Conservation (phyloP, 2,329 filamentous ascomycete genomes). For the Metarhizium sp. region DNA sequence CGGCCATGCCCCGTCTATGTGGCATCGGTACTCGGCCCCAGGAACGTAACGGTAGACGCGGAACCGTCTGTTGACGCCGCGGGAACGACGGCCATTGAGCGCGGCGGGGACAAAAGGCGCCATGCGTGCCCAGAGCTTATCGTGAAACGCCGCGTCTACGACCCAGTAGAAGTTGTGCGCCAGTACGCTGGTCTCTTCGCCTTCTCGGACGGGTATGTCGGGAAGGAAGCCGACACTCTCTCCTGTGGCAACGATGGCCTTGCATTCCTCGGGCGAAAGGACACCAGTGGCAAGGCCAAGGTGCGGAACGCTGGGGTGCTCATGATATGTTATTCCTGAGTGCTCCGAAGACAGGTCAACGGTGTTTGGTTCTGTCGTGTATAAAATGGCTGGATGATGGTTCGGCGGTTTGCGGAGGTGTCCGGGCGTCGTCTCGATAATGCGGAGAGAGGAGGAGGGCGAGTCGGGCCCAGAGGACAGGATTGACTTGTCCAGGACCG, state of each 20-base stretch:
- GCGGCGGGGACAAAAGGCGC: slow-evolving; percentile 44
- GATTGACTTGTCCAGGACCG: slow-evolving; percentile 49
- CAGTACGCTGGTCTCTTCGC: slow-evolving; percentile 54
- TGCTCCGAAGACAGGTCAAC: slow-evolving; percentile 37
- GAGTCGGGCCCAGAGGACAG: slow-evolving; percentile 28
- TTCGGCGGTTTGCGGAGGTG: slow-evolving; percentile 57
- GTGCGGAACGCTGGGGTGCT: slow-evolving; percentile 54
- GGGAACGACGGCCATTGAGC: slow-evolving; percentile 45
- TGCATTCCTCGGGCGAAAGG: slow-evolving; percentile 52
- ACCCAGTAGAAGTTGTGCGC: slow-evolving; percentile 72
- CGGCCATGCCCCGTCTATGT: slow-evolving; percentile 66
- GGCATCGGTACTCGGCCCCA: slow-evolving; percentile 61
- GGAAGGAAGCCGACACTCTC: slow-evolving; percentile 58
- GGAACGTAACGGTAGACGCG: slow-evolving; percentile 65
- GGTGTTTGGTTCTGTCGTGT: slow-evolving; percentile 49
- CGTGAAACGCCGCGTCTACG: slow-evolving; percentile 52
- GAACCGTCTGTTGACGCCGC: slow-evolving; percentile 61
- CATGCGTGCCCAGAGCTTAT: slow-evolving; percentile 54
- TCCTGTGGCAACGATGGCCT: slow-evolving; percentile 55
- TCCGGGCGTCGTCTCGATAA: slow-evolving; percentile 54
- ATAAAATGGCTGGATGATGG: slow-evolving; percentile 55
- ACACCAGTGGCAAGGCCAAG: slow-evolving; percentile 52
- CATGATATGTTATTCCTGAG: slow-evolving; percentile 41
- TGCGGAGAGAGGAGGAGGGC: slow-evolving; percentile 28
- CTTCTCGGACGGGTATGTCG: slow-evolving; percentile 57